Conservation (phyloP, 176 grass and related monocot genomes). For the Ensete ventricosum region DNA sequence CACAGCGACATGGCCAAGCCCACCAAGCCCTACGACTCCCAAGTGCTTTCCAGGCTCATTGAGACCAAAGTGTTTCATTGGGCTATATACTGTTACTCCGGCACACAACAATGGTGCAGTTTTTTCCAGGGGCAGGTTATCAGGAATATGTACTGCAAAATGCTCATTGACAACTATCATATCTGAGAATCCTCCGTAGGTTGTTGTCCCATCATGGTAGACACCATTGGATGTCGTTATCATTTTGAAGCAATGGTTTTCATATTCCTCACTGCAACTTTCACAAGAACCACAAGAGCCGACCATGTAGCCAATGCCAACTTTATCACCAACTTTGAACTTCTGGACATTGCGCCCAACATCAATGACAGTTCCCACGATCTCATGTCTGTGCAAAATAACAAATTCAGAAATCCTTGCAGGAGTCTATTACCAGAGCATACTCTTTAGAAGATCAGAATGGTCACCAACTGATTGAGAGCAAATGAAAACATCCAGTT, state of each 20-base stretch:
- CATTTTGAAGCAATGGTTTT: conserved; percentile 49
- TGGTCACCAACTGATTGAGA: no score
- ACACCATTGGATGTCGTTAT: conserved; percentile 47
- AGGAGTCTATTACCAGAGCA: no score
- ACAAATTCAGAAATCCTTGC: neutral
- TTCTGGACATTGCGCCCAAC: conserved; percentile 33
- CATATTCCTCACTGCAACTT: conserved; percentile 35
- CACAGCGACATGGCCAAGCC: conserved; percentile 59
- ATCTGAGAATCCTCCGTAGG: conserved; percentile 53
- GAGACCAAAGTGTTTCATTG: conserved; percentile 45
- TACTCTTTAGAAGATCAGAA: no score
- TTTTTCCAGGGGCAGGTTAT: conserved; percentile 27
- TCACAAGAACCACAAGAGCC: conserved; percentile 50
- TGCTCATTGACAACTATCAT: conserved; percentile 29
- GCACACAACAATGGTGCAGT: conserved; percentile 58
- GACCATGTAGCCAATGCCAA: conserved; percentile 58
- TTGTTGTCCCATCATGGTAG: conserved; percentile 31
- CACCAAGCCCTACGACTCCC: conserved; percentile 55
- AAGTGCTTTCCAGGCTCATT: conserved; percentile 53
- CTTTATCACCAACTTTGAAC: conserved; percentile 49
- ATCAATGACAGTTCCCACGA: conserved; percentile 35
- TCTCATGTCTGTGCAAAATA: conserved; percentile 34
- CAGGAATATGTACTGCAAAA: conserved; percentile 45
- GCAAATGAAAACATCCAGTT: no score
- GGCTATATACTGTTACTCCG: conserved; percentile 12